These are phyloP conservation scores for Castanea crenata DNA, from an alignment of 306 rosid genomes.

Conservation along the genomic window DNA sequence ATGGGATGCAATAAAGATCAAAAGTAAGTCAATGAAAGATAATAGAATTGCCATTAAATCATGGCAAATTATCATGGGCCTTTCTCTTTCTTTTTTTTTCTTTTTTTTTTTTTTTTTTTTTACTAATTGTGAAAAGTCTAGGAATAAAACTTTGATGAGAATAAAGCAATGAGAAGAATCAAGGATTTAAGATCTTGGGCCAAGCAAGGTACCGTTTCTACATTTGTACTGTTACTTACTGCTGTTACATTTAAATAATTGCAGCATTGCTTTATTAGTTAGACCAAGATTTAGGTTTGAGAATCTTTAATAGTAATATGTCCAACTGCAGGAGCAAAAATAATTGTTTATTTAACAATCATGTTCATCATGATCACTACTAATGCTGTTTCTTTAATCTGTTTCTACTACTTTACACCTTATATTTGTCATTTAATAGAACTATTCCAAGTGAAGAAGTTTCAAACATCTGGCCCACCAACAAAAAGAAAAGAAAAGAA, in stretches of 20 bases:
- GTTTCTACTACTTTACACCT: too few relatives aligned
- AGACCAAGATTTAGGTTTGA: background rate
- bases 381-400: background rate
- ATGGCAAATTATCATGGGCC: background rate
- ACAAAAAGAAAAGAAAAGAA: background rate
- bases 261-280: background rate
- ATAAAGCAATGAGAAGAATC: background rate
- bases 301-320: background rate
- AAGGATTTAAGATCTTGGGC: background rate
- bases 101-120: too few relatives aligned
- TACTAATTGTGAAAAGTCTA: too few relatives aligned
- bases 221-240: background rate
- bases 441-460: background rate
- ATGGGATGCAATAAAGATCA: background rate
- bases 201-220: background rate
- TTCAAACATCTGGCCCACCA: background rate
- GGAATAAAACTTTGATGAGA: background rate
- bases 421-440: background rate
- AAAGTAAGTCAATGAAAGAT: background rate
- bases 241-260: background rate
- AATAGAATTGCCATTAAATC: background rate
- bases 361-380: conserved; percentile 1
- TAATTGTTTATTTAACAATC: conserved; percentile 6
- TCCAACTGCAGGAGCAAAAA: background rate
- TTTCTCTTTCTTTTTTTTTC: too few relatives aligned